Percentiles rank a stretch among this genome's conserved stretches.
These are phyloP conservation scores for Penicillium sp. DNA, from an alignment of 2,329 filamentous ascomycete genomes.

Conservation along the genomic window DNA sequence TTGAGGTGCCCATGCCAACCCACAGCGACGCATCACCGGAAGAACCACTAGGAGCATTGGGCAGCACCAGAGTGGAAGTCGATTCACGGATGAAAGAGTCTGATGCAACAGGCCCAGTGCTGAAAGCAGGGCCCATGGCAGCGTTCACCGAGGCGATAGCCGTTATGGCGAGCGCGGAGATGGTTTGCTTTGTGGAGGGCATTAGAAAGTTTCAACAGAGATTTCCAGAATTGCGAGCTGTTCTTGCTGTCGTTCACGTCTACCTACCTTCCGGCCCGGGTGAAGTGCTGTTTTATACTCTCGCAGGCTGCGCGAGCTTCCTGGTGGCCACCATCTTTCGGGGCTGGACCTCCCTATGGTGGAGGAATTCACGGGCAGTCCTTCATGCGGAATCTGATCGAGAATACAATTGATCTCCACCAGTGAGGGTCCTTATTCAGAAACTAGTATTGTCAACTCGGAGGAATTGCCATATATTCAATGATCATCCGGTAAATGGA, in stretches of 20 bases:
- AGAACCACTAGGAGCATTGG: conserved; percentile 39
- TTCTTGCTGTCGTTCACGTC: background rate
- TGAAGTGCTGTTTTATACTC: background rate
- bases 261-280: background rate
- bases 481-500: background rate
- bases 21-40: conserved; percentile 46
- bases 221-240: background rate
- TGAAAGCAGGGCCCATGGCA: conserved; percentile 42
- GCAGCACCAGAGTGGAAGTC: conserved; percentile 48
- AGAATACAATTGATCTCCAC: background rate
- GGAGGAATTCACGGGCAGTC: background rate
- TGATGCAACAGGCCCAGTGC: conserved; percentile 46
- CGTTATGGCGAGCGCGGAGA: conserved; percentile 14
- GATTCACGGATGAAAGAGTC: conserved; percentile 48
- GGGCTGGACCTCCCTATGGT: background rate
- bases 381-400: background rate
- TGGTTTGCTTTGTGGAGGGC: conserved; percentile 20
- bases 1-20: conserved; percentile 53
- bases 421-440: background rate
- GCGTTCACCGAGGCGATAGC: conserved; percentile 19
- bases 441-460: background rate
- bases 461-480: background rate
- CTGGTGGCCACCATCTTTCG: background rate
- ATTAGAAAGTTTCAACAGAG: background rate
- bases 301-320: background rate